Evolutionary conservation across 2,329 filamentous ascomycete species (phyloP).

Genomic region (Mollisia scopiformis): DNA sequence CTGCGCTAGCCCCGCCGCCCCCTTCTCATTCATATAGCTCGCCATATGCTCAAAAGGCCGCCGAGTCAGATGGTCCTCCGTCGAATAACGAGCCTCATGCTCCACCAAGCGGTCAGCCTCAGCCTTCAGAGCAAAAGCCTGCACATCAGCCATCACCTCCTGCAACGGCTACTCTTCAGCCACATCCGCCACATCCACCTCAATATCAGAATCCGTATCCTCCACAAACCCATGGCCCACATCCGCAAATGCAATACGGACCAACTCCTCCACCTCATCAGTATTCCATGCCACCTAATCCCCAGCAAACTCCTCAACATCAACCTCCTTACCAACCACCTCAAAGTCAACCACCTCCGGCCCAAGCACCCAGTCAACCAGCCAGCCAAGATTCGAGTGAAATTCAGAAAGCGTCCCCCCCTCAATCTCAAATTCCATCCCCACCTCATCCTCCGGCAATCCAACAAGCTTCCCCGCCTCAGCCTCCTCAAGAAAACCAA

Average conservation of each 20-base stretch:
- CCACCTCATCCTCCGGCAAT: not conserved
- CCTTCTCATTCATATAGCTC: constrained; percentile 36
- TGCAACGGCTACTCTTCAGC: not conserved
- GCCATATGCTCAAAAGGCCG: constrained; percentile 37
- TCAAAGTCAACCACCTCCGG: not conserved
- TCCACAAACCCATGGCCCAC: not conserved
- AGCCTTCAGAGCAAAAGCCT: not conserved
- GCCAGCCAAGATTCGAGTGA: not conserved
- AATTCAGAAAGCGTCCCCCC: not conserved
- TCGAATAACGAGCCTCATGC: not conserved
- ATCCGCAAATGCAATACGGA: not conserved
- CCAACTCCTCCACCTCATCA: not conserved
- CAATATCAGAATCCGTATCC: not conserved
- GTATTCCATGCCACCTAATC: not conserved
- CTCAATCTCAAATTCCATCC: not conserved
- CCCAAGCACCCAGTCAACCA: not conserved
- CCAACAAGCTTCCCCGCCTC: not conserved
- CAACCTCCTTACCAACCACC: not conserved
- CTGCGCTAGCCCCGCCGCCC: constrained; percentile 24
- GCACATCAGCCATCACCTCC: not conserved
- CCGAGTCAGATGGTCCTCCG: constrained; percentile 15
- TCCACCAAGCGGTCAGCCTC: not conserved
- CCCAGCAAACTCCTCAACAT: not conserved
- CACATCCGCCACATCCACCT: not conserved
- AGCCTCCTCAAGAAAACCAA: not conserved